Conservation (phyloP, 108 stramenopile species). For the Nitzschia sp. region DNA sequence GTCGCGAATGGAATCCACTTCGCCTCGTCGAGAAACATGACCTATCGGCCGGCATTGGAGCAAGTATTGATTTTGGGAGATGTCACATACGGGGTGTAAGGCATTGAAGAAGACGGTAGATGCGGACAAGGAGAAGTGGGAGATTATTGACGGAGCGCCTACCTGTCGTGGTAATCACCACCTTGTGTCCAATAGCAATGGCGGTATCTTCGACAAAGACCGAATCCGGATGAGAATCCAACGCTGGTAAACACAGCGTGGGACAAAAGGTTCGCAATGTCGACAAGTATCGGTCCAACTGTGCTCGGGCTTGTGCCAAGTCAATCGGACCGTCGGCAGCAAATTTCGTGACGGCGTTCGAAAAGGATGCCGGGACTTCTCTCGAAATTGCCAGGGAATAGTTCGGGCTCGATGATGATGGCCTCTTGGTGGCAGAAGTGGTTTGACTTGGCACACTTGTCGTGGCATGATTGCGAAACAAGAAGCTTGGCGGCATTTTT, state of each 20-base stretch:
- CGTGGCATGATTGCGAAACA: no score
- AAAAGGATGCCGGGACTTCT: conserved; percentile 53
- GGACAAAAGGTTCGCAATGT: conserved; percentile 44
- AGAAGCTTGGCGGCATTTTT: no score
- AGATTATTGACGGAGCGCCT: conserved; percentile 51
- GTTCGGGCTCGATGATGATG: no score
- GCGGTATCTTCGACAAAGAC: conserved; percentile 82
- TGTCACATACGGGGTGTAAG: no score
- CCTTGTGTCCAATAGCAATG: conserved; percentile 50
- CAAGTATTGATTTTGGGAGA: no score
- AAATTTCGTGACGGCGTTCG: conserved; percentile 46
- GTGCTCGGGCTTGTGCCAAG: conserved; percentile 30
- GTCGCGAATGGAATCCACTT: conserved; percentile 54
- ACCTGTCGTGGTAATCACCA: conserved; percentile 53
- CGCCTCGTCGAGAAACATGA: conserved; percentile 56
- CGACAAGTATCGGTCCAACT: conserved; percentile 50
- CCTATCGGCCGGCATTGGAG: no score
- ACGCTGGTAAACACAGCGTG: conserved; percentile 42
- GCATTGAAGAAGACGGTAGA: conserved; percentile 65
- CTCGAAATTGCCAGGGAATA: conserved; percentile 57
- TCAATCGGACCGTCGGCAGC: conserved; percentile 9
- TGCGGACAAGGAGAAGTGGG: conserved; percentile 87
- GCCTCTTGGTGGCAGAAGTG: not conserved
- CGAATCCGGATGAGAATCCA: conserved; percentile 62
- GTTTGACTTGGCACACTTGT: no score